phyloP scores from a whole-genome alignment of 805 yeast genomes.

The Candida xyloterini region DNA sequence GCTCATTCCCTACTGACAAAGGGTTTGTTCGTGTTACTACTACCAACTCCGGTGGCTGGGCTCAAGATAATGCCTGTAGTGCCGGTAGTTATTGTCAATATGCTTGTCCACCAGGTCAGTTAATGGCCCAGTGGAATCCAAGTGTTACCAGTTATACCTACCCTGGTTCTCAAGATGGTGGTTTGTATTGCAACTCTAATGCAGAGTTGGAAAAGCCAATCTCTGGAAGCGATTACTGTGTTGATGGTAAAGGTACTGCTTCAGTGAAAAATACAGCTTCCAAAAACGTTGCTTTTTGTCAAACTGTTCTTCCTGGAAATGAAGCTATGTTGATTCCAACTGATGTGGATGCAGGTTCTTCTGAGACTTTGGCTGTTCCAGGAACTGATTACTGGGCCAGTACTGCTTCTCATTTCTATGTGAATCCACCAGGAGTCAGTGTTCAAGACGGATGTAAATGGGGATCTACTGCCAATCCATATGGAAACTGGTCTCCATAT shows the following conservation, averaged over 20 bases:
- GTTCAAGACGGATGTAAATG: slow-evolving; percentile 76
- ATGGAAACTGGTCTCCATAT: slow-evolving; percentile 92
- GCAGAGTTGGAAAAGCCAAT: slow-evolving; percentile 67
- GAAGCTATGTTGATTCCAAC: slow-evolving; percentile 95
- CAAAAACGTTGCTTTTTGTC: slow-evolving; percentile 75
- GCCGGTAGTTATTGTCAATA: slow-evolving; percentile 86
- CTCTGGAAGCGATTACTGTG: slow-evolving; percentile 58
- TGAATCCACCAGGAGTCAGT: slow-evolving; percentile 81
- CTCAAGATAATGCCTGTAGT: slow-evolving; percentile 70
- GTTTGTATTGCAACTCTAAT: slow-evolving; percentile 68
- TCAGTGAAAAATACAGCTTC: slow-evolving; percentile 50
- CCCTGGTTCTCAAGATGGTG: slow-evolving; percentile 81
- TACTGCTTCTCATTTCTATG: slow-evolving; percentile 83
- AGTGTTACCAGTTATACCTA: slow-evolving; percentile 65
- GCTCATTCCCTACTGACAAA: slow-evolving; percentile 63
- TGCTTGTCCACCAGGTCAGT: slow-evolving; percentile 86
- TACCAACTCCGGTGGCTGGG: slow-evolving; percentile 79
- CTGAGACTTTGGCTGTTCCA: slow-evolving; percentile 74
- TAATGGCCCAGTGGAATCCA: slow-evolving; percentile 89
- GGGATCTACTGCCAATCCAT: slow-evolving; percentile 68
- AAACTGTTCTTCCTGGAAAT: slow-evolving; percentile 90
- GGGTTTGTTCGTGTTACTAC: slow-evolving; percentile 70
- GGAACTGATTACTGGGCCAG: slow-evolving; percentile 80
- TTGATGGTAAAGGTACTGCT: slow-evolving; percentile 77
- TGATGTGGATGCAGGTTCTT: slow-evolving; percentile 45